These are phyloP conservation scores for Xylaria sp. DNA, from an alignment of 495 filamentous ascomycete species.

Conservation along the genomic window DNA sequence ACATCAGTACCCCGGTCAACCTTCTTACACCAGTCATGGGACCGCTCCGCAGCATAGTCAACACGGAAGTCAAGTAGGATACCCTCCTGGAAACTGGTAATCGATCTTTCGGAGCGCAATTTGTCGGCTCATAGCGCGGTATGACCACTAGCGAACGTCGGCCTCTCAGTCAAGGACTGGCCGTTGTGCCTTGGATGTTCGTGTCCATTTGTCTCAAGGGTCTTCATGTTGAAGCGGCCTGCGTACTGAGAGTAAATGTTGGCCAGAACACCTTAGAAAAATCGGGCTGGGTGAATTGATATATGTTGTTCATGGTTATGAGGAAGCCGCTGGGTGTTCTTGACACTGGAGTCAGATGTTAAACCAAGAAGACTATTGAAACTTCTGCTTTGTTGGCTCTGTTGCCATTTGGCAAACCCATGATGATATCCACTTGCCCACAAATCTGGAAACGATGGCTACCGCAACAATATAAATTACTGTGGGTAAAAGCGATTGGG, in stretches of 20 bases:
- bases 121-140: constrained; percentile 7
- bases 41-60: constrained; percentile 44
- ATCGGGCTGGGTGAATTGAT: constrained; percentile 16
- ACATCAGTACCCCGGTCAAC: constrained; percentile 42
- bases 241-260: neutral
- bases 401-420: constrained; percentile 41
- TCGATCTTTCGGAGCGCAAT: neutral
- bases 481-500: constrained; percentile 72
- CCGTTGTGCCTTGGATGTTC: neutral
- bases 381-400: constrained; percentile 37
- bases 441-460: constrained; percentile 57
- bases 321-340: neutral
- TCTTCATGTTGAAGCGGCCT: constrained; percentile 9
- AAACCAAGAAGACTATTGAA: constrained; percentile 40
- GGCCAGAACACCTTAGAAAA: neutral
- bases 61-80: constrained; percentile 42
- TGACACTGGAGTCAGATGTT: neutral
- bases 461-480: constrained; percentile 65
- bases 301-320: constrained; percentile 19
- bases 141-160: too few relatives aligned
- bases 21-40: constrained; percentile 39
- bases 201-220: neutral
- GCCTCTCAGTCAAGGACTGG: neutral
- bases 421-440: constrained; percentile 46
- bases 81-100: constrained; percentile 40